Conservation (phyloP, 2,329 filamentous ascomycete species). For the Podosphaera fusca region DNA sequence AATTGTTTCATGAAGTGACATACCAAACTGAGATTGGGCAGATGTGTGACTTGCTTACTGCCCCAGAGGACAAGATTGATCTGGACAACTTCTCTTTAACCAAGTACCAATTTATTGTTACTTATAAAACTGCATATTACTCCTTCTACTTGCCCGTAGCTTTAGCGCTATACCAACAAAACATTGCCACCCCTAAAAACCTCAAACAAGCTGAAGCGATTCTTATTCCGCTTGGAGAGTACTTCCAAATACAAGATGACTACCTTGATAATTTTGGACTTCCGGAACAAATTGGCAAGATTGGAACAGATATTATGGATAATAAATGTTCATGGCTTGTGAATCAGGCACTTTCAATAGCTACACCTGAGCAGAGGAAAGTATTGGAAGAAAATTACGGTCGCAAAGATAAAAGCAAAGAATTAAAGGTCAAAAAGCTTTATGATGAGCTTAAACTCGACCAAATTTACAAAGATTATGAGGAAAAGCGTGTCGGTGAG, state of each 20-base stretch:
- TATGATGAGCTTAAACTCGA: conserved; percentile 72
- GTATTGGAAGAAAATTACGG: conserved; percentile 86
- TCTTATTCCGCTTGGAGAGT: conserved; percentile 89
- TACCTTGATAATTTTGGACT: conserved; percentile 96
- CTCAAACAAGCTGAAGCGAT: conserved; percentile 77
- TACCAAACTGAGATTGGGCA: conserved; percentile 93
- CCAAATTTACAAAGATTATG: conserved; percentile 65
- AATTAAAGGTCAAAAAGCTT: conserved; percentile 70
- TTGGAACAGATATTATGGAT: conserved; percentile 95
- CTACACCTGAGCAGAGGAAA: conserved; percentile 64
- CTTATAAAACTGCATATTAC: conserved; percentile 99
- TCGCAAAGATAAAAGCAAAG: conserved; percentile 62
- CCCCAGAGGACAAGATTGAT: conserved; percentile 80
- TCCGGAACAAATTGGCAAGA: conserved; percentile 86
- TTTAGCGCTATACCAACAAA: conserved; percentile 65
- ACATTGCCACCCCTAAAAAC: conserved; percentile 69
- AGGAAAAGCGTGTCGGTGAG: conserved; percentile 66
- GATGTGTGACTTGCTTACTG: conserved; percentile 81
- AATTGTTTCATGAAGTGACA: conserved; percentile 88
- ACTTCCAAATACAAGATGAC: conserved; percentile 98
- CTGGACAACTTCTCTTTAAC: conserved; percentile 86
- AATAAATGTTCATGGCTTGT: conserved; percentile 99
- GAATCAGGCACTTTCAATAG: conserved; percentile 72
- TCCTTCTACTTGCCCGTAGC: conserved; percentile 96
- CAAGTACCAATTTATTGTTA: conserved; percentile 95